Base-by-base conservation (phyloP, 208 protist genomes). In the Acanthamoeba healyi region DNA sequence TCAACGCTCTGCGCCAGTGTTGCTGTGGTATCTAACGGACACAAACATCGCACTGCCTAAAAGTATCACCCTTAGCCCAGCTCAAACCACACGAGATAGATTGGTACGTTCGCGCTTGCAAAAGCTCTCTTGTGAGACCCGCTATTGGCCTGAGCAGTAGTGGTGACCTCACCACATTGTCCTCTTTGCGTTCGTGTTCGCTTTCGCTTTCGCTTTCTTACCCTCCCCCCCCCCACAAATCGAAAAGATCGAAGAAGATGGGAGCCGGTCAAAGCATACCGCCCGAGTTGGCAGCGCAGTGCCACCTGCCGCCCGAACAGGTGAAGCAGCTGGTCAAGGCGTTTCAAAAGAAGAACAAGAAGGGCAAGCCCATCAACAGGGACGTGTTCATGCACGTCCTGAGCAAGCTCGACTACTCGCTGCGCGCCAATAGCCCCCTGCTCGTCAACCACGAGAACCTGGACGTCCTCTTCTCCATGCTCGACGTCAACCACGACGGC, bases 401-500 rank as follows among this genome's bases (percentile, higher is more conserved):
- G 40, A 26, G 22, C 32, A 79, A 79, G 38, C 70, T 79, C 70
- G 70, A 79, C 40, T 40, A 40, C 70, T 40, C 32, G 26, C 70
- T 79, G 70, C 70, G 70, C 70, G 70, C 70, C 38, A 79, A 79
- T 32, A 79, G 70, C 70, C 40, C 70, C 36, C 70, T 79, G 38
- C 70, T 79, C 4, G 58, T 67, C 70, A 79, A 79, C 40, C 32
- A 40, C 38, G 70, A 79, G 70, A 79, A 79, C 70, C 38, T 79
- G 19, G 70, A 79, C 22, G 46, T 79, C 70, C 70, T 79, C 70
- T 79, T n/a, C 70, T 44, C 70, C 36, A 79, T 36, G 4, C 70
- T 79, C 40, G 70, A 79, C 70, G 36, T 46, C 70, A 79, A 79
- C 70, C 70, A 79, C 70, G 70, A 79, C 70, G 70, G 70, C 32